These are phyloP conservation scores for Gossypium trilobum DNA, from an alignment of 441 rosid species.

Conservation along the genomic window DNA sequence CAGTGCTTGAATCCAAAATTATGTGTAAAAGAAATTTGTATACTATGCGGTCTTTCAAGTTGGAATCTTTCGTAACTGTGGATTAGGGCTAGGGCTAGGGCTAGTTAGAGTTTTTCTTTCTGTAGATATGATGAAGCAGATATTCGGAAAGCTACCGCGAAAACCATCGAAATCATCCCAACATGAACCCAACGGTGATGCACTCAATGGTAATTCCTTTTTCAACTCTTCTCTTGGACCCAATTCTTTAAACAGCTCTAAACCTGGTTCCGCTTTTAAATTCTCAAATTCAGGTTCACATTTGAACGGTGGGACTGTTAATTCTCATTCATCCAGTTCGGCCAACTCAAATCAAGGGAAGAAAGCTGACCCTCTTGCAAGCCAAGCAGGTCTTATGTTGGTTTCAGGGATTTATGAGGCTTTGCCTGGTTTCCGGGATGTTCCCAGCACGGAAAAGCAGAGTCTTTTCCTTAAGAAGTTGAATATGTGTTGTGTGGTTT, in stretches of 20 bases:
- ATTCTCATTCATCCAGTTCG: constrained; percentile 21
- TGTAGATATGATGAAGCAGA: constrained; percentile 75
- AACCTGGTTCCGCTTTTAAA: constrained; percentile 28
- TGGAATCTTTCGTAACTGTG: constrained; percentile 16
- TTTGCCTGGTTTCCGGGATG: constrained; percentile 63
- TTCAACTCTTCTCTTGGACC: constrained; percentile 31
- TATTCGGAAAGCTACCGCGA: constrained; percentile 69
- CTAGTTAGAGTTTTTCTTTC: constrained; percentile 5
- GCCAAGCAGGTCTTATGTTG: constrained; percentile 26
- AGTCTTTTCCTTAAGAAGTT: constrained; percentile 62
- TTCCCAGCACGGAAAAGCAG: constrained; percentile 58
- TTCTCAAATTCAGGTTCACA: constrained; percentile 34
- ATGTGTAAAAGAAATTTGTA: constrained; percentile 9
- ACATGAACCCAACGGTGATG: constrained; percentile 40
- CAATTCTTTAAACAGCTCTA: constrained; percentile 33
- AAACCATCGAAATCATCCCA: constrained; percentile 67
- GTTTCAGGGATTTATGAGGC: constrained; percentile 45
- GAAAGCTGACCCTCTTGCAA: constrained; percentile 24
- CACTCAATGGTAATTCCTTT: constrained; percentile 28
- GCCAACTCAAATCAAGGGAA: constrained; percentile 40
- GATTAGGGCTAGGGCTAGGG: constrained; percentile 16
- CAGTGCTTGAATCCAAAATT: constrained; percentile 16
- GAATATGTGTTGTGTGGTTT: constrained; percentile 58
- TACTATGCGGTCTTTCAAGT: constrained; percentile 11
- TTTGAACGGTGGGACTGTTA: constrained; percentile 36